phyloP scores from a whole-genome alignment of 305 asterid species.

The Nicotiana rustica region DNA sequence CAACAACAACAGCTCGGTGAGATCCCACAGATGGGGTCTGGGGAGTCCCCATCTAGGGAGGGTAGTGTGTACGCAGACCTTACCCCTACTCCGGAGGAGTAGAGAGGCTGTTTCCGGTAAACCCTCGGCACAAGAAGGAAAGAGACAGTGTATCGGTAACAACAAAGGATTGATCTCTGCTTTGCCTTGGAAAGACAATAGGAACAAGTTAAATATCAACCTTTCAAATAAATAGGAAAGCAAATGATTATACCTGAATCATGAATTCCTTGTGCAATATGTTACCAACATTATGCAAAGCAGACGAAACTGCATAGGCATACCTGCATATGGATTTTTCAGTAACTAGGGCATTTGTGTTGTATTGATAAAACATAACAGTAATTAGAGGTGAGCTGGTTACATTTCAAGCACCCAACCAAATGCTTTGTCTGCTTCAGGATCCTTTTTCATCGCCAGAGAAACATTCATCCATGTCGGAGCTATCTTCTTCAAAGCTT shows the following conservation, averaged over 20 bases:
- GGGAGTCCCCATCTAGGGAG: no score
- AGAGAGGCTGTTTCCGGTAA: no score
- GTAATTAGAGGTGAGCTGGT: constrained; percentile 33
- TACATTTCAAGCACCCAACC: constrained; percentile 99
- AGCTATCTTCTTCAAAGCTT: constrained; percentile 72
- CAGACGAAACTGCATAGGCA: constrained; percentile 91
- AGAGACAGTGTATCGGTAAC: no score
- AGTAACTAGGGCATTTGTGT: background rate
- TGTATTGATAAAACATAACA: background rate
- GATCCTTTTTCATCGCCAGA: constrained; percentile 93
- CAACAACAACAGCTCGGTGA: no score
- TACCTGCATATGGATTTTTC: constrained; percentile 61
- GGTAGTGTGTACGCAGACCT: no score
- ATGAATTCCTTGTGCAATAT: constrained; percentile 85
- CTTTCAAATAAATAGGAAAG: background rate
- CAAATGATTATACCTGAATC: constrained; percentile 70
- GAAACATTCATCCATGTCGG: constrained; percentile 99
- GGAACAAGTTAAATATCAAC: background rate
- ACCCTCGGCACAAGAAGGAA: no score
- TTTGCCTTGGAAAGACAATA: constrained; percentile 3
- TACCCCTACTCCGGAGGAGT: no score
- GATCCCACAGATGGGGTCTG: no score
- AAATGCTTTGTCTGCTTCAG: constrained; percentile 87
- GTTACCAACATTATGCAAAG: constrained; percentile 78
- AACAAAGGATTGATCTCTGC: background rate